Evolutionary conservation across 2,329 filamentous ascomycete genomes (phyloP).

Genomic region (Bimuria novae-zelandiae): DNA sequence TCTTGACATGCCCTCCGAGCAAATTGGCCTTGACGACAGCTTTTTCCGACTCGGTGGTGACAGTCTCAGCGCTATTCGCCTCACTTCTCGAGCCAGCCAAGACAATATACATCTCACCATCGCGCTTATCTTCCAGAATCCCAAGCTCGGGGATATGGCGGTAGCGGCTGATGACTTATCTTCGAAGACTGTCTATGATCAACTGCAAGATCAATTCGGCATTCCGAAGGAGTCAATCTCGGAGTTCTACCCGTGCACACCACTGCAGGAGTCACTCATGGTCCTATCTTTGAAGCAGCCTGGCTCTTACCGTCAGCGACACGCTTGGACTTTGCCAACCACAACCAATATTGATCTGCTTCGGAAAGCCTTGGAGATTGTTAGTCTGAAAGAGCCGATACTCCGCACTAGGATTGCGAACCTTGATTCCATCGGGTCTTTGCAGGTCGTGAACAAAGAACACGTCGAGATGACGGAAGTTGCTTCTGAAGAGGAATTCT

Average conservation of each 20-base stretch:
- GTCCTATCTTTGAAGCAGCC: constrained; percentile 52
- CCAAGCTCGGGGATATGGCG: neutral
- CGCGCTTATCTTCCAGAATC: constrained; percentile 1
- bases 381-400: constrained; percentile 48
- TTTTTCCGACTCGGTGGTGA: constrained; percentile 50
- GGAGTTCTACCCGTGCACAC: neutral
- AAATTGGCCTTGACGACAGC: constrained; percentile 23
- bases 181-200: neutral
- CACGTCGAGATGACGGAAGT: neutral
- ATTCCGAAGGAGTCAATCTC: neutral
- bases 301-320: constrained; percentile 59
- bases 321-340: constrained; percentile 32
- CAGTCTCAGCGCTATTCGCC: constrained; percentile 44
- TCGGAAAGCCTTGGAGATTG: constrained; percentile 48
- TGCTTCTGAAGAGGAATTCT: constrained; percentile 36
- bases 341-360: constrained; percentile 25
- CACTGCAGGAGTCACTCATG: constrained; percentile 1
- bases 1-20: constrained; percentile 11
- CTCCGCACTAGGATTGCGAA: constrained; percentile 47
- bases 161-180: neutral
- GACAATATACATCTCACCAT: neutral
- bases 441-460: neutral
- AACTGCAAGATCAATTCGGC: neutral
- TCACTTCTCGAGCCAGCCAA: neutral
- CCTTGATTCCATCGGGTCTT: neutral